Percentiles rank a stretch among this genome's conserved stretches.
phyloP scores from a whole-genome alignment of 2,329 filamentous ascomycete genomes.

The Talaromyces marneffei region DNA sequence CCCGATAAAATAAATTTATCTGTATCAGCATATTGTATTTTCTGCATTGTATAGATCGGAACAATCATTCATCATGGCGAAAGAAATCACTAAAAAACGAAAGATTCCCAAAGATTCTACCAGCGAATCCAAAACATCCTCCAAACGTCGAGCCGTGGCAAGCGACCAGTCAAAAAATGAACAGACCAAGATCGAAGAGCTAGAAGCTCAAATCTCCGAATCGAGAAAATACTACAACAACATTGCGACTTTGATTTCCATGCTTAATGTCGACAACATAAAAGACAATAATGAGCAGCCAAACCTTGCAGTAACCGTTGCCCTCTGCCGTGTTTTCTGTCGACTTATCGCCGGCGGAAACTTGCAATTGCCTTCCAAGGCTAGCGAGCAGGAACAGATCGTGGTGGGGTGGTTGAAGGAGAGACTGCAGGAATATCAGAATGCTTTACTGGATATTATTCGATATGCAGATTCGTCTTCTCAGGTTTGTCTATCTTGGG shows the following conservation, averaged over 20 bases:
- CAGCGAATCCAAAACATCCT: conserved; percentile 29
- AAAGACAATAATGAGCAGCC: conserved; percentile 48
- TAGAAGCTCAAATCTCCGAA: conserved; percentile 76
- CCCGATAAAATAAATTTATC: neutral
- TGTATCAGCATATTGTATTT: neutral
- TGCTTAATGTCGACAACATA: conserved; percentile 43
- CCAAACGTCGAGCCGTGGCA: conserved; percentile 41
- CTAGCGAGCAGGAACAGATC: conserved; percentile 66
- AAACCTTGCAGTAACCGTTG: conserved; percentile 65
- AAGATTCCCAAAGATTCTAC: conserved; percentile 30
- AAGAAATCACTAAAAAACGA: conserved; percentile 34
- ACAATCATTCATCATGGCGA: conserved; percentile 16
- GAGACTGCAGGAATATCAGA: conserved; percentile 65
- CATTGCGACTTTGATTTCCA: conserved; percentile 65
- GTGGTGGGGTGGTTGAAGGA: conserved; percentile 75
- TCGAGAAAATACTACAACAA: conserved; percentile 91
- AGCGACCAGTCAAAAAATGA: conserved; percentile 47
- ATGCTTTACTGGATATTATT: conserved; percentile 57
- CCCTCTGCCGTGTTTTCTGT: conserved; percentile 80
- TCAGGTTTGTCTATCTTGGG: conserved; percentile 32
- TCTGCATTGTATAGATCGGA: neutral
- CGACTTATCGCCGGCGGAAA: conserved; percentile 69
- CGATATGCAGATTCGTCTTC: conserved; percentile 54
- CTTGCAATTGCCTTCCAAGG: conserved; percentile 59
- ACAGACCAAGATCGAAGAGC: conserved; percentile 61